Base-by-base conservation (phyloP, 176 grass and related monocot genomes). In the Musa acuminata region DNA sequence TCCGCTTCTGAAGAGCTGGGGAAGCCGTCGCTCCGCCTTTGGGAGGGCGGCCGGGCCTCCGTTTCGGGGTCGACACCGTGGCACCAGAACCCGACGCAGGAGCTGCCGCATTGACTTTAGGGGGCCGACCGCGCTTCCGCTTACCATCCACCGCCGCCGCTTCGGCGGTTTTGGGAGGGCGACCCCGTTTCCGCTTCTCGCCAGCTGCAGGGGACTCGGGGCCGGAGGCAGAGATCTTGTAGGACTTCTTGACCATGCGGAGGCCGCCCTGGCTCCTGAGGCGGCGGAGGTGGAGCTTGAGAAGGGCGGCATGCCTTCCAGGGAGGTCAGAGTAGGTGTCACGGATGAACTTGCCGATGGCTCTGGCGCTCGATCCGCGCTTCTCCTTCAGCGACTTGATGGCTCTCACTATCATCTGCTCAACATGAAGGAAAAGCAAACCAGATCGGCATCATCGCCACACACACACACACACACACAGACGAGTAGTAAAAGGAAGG, bases 351-450 rank as follows among this genome's bases (percentile, higher is more conserved):
- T 22, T 64, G 50, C 71, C 53, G 81, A 90, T 82, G 79, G 79
- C 79, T 12, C 54, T 13, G 19, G 72, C 75, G 82, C 76, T 79
- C 16, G 82, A 82, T 7, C 72, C 50, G 57, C 19, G 19, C 20
- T 73, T 64, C 17, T 84, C 78, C 27, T 73, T 52, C 13, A 87
- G 79, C 79, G 81, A 70, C 76, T 62, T 51, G 14, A 90, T 62
- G 62, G 82, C 84, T 49, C 73, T 79, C 79, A 77, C 8, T 24
- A 89, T 77, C 87, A 89, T 89, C 87, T 89, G 67, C 71, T 13
- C 10, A 49, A 77, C 12, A 78, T 20, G 22, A 55, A 53, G 35
- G 3, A 50, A 49, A 43, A 17, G 9, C 1, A 70, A 70, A 19
- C 20, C 6, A 19, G 67, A 70, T 70, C 14, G 2, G 35, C 17